phyloP scores from a whole-genome alignment of 306 rosid genomes.

The Inga leiocalycina region DNA sequence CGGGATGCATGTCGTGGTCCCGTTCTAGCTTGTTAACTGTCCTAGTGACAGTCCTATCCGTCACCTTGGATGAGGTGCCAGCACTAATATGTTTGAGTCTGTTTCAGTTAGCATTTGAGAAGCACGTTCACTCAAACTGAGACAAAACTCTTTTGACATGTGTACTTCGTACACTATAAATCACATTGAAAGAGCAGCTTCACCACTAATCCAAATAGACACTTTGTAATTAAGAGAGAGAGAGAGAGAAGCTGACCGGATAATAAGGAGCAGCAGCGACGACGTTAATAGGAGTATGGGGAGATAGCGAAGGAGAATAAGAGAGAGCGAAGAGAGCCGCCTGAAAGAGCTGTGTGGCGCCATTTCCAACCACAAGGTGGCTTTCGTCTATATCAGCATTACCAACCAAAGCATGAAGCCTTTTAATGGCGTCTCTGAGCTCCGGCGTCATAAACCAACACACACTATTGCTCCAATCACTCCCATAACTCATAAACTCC shows the following conservation, averaged over 20 bases:
- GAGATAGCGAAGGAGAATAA: background rate
- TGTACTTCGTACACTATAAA: too few relatives aligned
- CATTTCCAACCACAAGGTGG: constrained; percentile 69
- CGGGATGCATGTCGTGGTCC: too few relatives aligned
- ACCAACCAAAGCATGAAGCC: constrained; percentile 59
- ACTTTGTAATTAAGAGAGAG: background rate
- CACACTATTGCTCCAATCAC: constrained; percentile 31
- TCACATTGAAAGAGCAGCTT: too few relatives aligned
- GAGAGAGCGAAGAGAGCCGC: constrained; percentile 67
- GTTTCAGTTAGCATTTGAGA: too few relatives aligned
- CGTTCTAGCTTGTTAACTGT: too few relatives aligned
- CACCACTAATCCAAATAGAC: too few relatives aligned
- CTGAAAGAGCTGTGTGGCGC: constrained; percentile 73
- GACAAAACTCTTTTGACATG: too few relatives aligned
- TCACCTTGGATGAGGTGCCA: too few relatives aligned
- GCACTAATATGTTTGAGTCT: too few relatives aligned
- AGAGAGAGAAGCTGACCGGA: constrained; percentile 49
- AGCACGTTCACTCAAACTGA: too few relatives aligned
- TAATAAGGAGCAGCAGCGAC: constrained; percentile 65
- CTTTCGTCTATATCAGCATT: constrained; percentile 57
- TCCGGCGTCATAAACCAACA: constrained; percentile 76
- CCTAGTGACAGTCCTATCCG: too few relatives aligned
- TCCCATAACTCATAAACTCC: constrained; percentile 59
- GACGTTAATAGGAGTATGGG: constrained; percentile 51
- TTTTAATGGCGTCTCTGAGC: constrained; percentile 44